These are phyloP conservation scores for Leavenworthia alabamica DNA, from an alignment of 345 rosid genomes.

Conservation along the genomic window DNA sequence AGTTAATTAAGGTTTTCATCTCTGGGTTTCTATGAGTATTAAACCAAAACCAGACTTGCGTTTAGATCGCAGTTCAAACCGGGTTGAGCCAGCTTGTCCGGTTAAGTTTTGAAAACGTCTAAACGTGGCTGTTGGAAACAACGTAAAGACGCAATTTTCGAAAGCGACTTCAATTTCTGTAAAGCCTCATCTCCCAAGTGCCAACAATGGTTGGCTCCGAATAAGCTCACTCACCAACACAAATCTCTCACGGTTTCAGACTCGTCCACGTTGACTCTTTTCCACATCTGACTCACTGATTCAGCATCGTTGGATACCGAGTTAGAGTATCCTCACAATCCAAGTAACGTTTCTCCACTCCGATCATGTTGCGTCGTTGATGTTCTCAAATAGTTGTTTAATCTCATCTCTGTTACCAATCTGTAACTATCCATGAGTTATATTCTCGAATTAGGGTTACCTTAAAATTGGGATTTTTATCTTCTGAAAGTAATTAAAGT, in stretches of 20 bases:
- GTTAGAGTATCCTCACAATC: not conserved
- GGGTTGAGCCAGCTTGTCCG: not conserved
- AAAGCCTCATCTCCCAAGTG: not conserved
- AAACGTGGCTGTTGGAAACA: constrained; percentile 9
- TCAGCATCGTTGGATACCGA: not conserved
- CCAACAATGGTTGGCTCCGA: constrained; percentile 18
- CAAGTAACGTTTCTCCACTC: constrained; percentile 1
- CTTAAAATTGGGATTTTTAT: not conserved
- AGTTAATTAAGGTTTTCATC: too few species aligned
- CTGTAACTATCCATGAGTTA: not conserved
- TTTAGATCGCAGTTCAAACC: not conserved
- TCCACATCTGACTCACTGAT: constrained; percentile 1
- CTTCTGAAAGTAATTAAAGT: not conserved
- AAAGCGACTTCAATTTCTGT: not conserved
- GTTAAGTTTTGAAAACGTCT: not conserved
- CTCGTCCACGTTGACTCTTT: too few species aligned
- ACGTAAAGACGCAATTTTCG: constrained; percentile 17
- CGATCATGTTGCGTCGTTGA: not conserved
- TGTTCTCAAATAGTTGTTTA: not conserved
- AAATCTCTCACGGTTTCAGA: too few species aligned
- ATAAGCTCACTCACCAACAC: not conserved
- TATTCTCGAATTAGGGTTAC: not conserved
- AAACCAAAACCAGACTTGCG: not conserved
- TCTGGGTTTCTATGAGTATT: not conserved
- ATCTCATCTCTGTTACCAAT: not conserved